Evolutionary conservation across 2,329 filamentous ascomycete genomes (phyloP), one percentile per base, ranked within the genome.

Genomic region (Calonectria naviculata): DNA sequence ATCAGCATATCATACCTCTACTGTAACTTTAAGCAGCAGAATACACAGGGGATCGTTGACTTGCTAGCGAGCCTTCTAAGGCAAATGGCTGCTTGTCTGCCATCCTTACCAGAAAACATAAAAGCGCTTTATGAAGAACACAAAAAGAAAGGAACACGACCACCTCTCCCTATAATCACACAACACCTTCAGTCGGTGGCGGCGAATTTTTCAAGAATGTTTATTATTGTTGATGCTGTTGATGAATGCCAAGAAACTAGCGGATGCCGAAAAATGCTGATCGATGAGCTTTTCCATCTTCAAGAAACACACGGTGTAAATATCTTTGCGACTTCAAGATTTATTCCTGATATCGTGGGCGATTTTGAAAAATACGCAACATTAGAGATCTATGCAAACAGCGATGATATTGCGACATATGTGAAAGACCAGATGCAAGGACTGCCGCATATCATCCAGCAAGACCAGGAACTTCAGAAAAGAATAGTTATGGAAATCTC

Each of bases 221-320:
- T 78, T 12, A 58, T 79, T 1, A 26, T 77, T 0, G 3, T 78
- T 1, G 78, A 81, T 31, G 78, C 75, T 0, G 75, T 83, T 0
- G 78, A 81, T 12, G 76, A 81, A 42, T 78, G 70, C 15, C 54
- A 63, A 0, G 0, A 4, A 0, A 12, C 28, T 42, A 29, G 15
- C 5, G 49, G 31, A 0, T 63, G 54, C 24, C 7, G 60, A 8
- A 9, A 13, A 4, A 34, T 1, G 0, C 42, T 79, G 12, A 36
- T 75, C 1, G 21, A n/a, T 0, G 13, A 52, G 3, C 15, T 76
- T 8, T 47, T 72, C 9, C 8, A 44, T 2, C 24, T 78, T 0
- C 67, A 74, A 4, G 9, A 1, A 1, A 31, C 12, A 0, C 44
- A 3, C 0, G 52, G 56, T 3, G 36, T 64, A 12, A 80, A 74